Base-by-base conservation (phyloP, 441 rosid species). In the Pelargonium citronellum region DNA sequence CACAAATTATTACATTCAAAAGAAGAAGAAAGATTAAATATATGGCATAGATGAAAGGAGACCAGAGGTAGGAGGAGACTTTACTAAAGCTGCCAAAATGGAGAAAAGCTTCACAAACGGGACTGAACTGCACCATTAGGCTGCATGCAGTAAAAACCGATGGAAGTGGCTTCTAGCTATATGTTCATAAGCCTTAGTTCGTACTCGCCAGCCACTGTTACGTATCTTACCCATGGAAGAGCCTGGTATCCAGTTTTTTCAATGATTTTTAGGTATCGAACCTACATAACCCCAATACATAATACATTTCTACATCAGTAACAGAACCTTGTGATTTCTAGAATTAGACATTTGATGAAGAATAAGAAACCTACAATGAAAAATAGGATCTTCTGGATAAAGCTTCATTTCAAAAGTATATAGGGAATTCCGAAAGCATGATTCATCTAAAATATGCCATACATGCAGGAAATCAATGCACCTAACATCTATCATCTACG, bases 201-300 rank as follows among this genome's bases (percentile, higher is more conserved):
- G 67, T 91, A 92, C 73, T 89, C 95, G 47, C 95, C 96, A 47
- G 92, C 95, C 95, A 85, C 89, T 30, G 96, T 89, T 71, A 89
- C 89, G 79, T 88, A 89, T 79, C 96, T 85, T 74, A 90, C 91
- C 93, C 95, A 89, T 44, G 91, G 91, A 75, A 87, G 93, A 63
- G 95, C 89, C 62, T 92, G 98, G 69, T 89, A 90, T 12, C 96
- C 97, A 6, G 90, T 90, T 81, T 92, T 92, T 69, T 89, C 93
- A 51, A 92, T 91, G 55, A 90, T 89, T 86, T 87, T 87, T 76
- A 89, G 81, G 82, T 91, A 92, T 27, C 92, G 89, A 67, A 85
- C 94, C 92, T 91, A 71, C 75, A 78, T 73, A 67, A 62, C 20
- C 60, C 20, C 20, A 39, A 6, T 39, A 39, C 43, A 39, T 39